phyloP scores from a whole-genome alignment of 495 filamentous ascomycete species.

The Aspergillus coremiiformis region DNA sequence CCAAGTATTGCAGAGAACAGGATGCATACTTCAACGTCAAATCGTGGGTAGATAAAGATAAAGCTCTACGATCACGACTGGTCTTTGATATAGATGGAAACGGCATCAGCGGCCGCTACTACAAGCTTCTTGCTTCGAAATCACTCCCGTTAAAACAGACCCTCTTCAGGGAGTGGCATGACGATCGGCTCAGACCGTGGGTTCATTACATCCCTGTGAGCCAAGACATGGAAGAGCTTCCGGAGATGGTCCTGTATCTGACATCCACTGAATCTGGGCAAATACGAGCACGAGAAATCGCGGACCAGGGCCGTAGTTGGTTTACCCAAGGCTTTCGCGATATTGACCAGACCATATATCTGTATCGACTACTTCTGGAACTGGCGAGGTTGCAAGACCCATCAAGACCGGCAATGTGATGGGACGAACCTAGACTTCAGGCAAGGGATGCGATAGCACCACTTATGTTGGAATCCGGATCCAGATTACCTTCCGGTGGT shows the following conservation, averaged over 20 bases:
- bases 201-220: slow-evolving; percentile 47
- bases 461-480: no score
- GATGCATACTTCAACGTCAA: background rate
- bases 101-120: slow-evolving; percentile 44
- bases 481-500: no score
- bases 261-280: slow-evolving; percentile 28
- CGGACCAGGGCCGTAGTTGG: slow-evolving; percentile 38
- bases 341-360: slow-evolving; percentile 32
- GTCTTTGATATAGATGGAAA: slow-evolving; percentile 52
- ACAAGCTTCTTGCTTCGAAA: slow-evolving; percentile 38
- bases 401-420: slow-evolving; percentile 1
- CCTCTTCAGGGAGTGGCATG: slow-evolving; percentile 51
- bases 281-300: slow-evolving; percentile 30
- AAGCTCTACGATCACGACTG: slow-evolving; percentile 17
- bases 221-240: slow-evolving; percentile 39
- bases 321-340: slow-evolving; percentile 25
- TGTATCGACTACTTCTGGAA: slow-evolving; percentile 39
- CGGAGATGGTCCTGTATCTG: slow-evolving; percentile 34
- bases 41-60: slow-evolving; percentile 9
- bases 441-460: no score
- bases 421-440: no score
- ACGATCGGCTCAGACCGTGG: slow-evolving; percentile 48
- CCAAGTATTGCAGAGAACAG: background rate
- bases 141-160: slow-evolving; percentile 41
- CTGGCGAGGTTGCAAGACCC: slow-evolving; percentile 28